These are phyloP conservation scores for Zygoascus flipseniorum DNA, from an alignment of 805 yeast species.

Conservation along the genomic window DNA sequence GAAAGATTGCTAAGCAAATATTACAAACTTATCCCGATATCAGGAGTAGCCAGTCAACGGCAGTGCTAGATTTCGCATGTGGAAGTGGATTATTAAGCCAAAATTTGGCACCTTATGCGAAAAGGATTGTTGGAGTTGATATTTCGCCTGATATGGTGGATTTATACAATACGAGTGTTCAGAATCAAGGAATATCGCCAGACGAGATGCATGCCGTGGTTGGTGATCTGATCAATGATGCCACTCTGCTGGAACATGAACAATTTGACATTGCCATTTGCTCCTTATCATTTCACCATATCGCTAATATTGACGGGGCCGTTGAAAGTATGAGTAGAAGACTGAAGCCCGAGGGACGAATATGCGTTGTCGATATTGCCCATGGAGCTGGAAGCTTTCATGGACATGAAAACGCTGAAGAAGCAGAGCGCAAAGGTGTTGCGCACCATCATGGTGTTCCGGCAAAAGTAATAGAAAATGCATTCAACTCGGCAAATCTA, in stretches of 20 bases:
- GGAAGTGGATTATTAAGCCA: slow-evolving; percentile 19
- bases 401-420: slow-evolving; percentile 6
- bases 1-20: slow-evolving; percentile 4
- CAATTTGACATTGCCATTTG: slow-evolving; percentile 19
- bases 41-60: slow-evolving; percentile 14
- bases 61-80: slow-evolving; percentile 22
- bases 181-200: slow-evolving; percentile 15
- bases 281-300: slow-evolving; percentile 21
- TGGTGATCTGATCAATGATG: slow-evolving; percentile 9
- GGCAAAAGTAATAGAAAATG: slow-evolving; percentile 2
- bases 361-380: slow-evolving; percentile 13
- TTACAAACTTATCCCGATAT: neutral
- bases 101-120: slow-evolving; percentile 14
- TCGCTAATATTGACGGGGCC: slow-evolving; percentile 11
- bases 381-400: slow-evolving; percentile 3
- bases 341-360: slow-evolving; percentile 16
- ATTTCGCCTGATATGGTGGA: slow-evolving; percentile 19
- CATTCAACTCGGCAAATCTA: slow-evolving; percentile 8
- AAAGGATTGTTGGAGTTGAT: slow-evolving; percentile 20
- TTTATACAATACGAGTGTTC: slow-evolving; percentile 14
- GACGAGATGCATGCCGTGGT: slow-evolving; percentile 17
- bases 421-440: slow-evolving; percentile 8
- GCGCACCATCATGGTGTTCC: slow-evolving; percentile 9
- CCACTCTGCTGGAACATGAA: slow-evolving; percentile 2
- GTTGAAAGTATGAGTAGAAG: slow-evolving; percentile 8